Percentiles rank a stretch among this genome's conserved stretches.
Evolutionary conservation across 495 filamentous ascomycete genomes (phyloP).

Genomic region (Aspergillus conjunctus): DNA sequence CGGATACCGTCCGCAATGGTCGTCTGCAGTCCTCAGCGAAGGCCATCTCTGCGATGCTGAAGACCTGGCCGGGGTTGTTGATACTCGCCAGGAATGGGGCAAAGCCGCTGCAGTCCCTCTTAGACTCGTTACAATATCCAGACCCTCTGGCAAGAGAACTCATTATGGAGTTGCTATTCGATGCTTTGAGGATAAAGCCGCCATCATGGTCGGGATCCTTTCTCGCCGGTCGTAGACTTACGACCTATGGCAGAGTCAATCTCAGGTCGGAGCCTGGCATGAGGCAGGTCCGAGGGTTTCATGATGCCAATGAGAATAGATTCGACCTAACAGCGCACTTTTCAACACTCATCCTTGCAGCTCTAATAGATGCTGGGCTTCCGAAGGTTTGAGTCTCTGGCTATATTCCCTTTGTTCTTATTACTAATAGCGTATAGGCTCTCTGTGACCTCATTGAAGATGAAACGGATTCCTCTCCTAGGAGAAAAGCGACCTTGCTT

Average conservation of each 20-base stretch:
- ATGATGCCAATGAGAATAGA: conserved; percentile 66
- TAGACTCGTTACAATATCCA: conserved; percentile 75
- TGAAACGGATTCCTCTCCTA: conserved; percentile 70
- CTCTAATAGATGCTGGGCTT: conserved; percentile 81
- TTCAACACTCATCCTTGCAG: conserved; percentile 82
- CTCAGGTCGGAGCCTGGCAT: conserved; percentile 66
- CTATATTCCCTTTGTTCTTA: conserved; percentile 11
- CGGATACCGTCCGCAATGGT: conserved; percentile 66
- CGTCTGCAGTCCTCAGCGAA: conserved; percentile 82
- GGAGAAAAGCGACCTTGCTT: conserved; percentile 85
- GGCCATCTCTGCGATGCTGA: conserved; percentile 82
- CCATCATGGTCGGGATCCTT: conserved; percentile 97
- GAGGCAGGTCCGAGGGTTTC: conserved; percentile 38
- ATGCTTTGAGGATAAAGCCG: conserved; percentile 88
- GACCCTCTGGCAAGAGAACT: conserved; percentile 63
- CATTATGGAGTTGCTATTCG: conserved; percentile 86
- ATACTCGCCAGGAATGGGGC: conserved; percentile 83
- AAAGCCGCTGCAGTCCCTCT: conserved; percentile 76
- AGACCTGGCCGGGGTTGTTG: conserved; percentile 89
- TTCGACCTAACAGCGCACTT: conserved; percentile 92
- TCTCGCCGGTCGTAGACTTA: conserved; percentile 86
- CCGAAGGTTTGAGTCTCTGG: conserved; percentile 53
- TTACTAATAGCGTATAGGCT: conserved; percentile 43
- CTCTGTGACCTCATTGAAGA: conserved; percentile 69
- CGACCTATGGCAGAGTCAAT: conserved; percentile 92